Conservation (phyloP, 257 asterid species). For the Solanum bukasovii region DNA sequence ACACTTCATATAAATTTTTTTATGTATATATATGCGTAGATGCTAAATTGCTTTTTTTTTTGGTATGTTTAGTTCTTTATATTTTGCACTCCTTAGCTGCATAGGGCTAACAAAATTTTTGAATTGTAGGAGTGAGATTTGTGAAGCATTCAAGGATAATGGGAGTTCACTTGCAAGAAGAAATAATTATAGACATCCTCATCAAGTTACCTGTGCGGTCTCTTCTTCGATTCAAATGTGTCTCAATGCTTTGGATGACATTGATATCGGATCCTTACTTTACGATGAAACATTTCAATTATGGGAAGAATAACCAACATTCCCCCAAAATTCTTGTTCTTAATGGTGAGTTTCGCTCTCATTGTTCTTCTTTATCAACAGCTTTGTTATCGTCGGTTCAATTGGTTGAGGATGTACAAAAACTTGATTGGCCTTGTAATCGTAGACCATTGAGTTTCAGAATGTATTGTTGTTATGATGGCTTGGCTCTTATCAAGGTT, state of each 20-base stretch:
- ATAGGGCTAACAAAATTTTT: neutral
- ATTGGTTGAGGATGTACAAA: neutral
- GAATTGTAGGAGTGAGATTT: neutral
- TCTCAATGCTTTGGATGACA: neutral
- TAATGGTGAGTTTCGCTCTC: neutral
- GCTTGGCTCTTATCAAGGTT: neutral
- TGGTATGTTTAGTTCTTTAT: too few species aligned
- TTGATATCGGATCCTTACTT: neutral
- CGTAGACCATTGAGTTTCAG: neutral
- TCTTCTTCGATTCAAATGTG: slow-evolving; percentile 17
- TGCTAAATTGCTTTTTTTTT: too few species aligned
- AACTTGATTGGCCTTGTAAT: neutral
- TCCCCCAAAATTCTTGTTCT: neutral
- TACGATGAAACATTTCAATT: neutral
- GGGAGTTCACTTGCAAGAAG: neutral
- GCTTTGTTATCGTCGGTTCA: neutral
- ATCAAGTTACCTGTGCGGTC: slow-evolving; percentile 2
- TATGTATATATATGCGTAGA: too few species aligned
- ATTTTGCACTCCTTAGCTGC: too few species aligned
- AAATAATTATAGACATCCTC: slow-evolving; percentile 6
- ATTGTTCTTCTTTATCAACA: neutral
- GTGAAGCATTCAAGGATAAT: neutral
- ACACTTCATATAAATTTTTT: too few species aligned
- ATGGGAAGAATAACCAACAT: neutral
- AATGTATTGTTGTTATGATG: neutral